Evolutionary conservation across 495 filamentous ascomycete species (phyloP), one percentile per base, ranked within the genome.

Genomic region (Podospora fimiseda): DNA sequence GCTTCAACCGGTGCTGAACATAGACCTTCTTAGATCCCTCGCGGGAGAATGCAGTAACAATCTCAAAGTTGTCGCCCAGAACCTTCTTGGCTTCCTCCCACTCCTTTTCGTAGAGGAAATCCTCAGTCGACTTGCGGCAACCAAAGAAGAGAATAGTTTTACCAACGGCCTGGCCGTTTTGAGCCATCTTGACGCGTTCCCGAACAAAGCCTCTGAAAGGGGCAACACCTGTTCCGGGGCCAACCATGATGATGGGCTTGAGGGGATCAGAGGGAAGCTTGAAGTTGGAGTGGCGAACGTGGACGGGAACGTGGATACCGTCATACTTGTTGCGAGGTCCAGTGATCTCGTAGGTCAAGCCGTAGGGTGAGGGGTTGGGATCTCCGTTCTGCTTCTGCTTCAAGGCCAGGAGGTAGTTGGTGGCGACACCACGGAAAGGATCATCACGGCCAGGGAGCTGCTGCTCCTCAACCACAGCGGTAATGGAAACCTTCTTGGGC

Each of bases 271-370:
- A 96, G 30, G 93, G 93, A 19, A 99, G 80, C 73, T 96, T 96
- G 82, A 99, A 99, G 75, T 99, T 99, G 43, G 93, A 99, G 74
- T 96, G 90, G 51, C 93, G 88, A 46, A 97, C 83, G 68, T 97
- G 94, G 19, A 97, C 89, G 2, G 94, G 93, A 3, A 97, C 86
- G 60, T 96, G 92, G 58, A 96, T 84, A 48, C 94, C 94, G 66
- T 96, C 87, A 68, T 96, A 97, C 71, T 93, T 95, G 76, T 96
- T 97, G 53, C 93, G 82, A 14, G 93, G 93, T 11, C 93, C 93
- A 42, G 74, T 86, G 56, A 97, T 87, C 48, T 88, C 80, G 69
- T 99, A 99, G 20, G 85, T 90, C 41, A 93, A 73, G 50, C 90
- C 90, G 69, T 93, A 87, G 14, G 89, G 84, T 62, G 90, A 86